phyloP scores from a whole-genome alignment of 2,329 filamentous ascomycete genomes.

The Cryphonectria carpinicola region DNA sequence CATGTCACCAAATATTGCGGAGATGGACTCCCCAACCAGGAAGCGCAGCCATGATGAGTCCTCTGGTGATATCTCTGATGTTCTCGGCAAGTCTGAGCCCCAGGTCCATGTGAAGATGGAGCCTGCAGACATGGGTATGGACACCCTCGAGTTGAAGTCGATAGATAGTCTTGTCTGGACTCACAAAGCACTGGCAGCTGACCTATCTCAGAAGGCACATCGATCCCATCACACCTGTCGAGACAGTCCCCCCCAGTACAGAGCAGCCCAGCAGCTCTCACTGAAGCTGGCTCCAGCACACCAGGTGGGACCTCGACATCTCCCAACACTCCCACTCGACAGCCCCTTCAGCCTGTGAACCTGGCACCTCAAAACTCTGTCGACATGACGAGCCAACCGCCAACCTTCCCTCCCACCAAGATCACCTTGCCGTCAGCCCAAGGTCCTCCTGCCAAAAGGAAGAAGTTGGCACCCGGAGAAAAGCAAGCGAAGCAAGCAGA shows the following conservation, averaged over 20 bases:
- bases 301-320: constrained; percentile 43
- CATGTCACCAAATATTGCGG: constrained; percentile 53
- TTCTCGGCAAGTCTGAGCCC: constrained; percentile 32
- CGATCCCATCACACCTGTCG: constrained; percentile 31
- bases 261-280: constrained; percentile 42
- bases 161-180: too few relatives aligned
- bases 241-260: constrained; percentile 35
- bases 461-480: constrained; percentile 47
- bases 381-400: not conserved
- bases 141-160: not conserved
- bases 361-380: constrained; percentile 26
- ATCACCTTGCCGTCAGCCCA: constrained; percentile 32
- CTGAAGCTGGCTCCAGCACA: constrained; percentile 48
- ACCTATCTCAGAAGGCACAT: constrained; percentile 14
- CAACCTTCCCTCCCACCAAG: constrained; percentile 19
- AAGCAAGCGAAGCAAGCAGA: constrained; percentile 41
- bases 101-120: constrained; percentile 16
- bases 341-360: constrained; percentile 32
- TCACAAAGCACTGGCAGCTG: not conserved
- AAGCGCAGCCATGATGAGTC: constrained; percentile 55
- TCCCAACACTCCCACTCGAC: constrained; percentile 36
- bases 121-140: constrained; percentile 15
- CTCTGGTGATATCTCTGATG: constrained; percentile 33
- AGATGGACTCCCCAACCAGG: constrained; percentile 45
- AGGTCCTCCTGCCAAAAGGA: constrained; percentile 49